A percentile compares a stretch with the other conserved stretches of the same genome.
phyloP scores from a whole-genome alignment of 179 eudicot genomes.

The Monotropa hypopitys region DNA sequence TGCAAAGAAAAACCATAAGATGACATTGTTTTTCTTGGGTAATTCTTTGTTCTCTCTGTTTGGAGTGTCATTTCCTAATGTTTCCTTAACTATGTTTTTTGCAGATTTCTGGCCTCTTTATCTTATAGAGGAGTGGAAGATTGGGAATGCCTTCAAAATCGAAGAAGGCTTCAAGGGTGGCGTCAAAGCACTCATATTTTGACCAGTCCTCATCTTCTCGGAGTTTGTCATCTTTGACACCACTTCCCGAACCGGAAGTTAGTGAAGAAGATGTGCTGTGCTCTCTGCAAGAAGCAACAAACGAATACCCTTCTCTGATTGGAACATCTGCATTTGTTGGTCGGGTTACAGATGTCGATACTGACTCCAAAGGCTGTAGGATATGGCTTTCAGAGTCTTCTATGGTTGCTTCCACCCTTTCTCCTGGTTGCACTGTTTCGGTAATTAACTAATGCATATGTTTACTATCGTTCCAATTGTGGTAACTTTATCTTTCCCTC shows the following conservation, averaged over 20 bases:
- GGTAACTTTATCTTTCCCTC: neutral
- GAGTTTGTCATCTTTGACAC: conserved; percentile 7
- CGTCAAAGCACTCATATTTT: conserved; percentile 16
- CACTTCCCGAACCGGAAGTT: conserved; percentile 9
- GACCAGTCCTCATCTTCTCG: conserved; percentile 25
- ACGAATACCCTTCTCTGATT: conserved; percentile 51
- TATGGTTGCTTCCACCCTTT: conserved; percentile 44
- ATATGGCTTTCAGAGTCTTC: conserved; percentile 81
- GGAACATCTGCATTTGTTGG: conserved; percentile 39
- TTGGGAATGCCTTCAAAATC: conserved; percentile 47
- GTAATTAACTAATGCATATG: conserved; percentile 18
- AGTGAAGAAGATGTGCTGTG: conserved; percentile 28
- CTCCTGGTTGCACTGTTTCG: conserved; percentile 64
- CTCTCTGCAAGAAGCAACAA: conserved; percentile 39
- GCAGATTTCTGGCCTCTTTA: neutral
- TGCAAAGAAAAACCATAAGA: too few species aligned
- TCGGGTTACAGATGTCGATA: conserved; percentile 24
- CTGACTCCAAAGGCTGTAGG: conserved; percentile 35
- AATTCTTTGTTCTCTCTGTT: neutral
- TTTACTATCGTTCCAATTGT: neutral
- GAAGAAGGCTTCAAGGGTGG: conserved; percentile 34
- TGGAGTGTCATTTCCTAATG: neutral
- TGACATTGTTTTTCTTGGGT: neutral
- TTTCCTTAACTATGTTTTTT: neutral
- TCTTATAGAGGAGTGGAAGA: neutral